These are phyloP conservation scores for Fusarium tupiense DNA, from an alignment of 2,329 filamentous ascomycete species.

Conservation along the genomic window DNA sequence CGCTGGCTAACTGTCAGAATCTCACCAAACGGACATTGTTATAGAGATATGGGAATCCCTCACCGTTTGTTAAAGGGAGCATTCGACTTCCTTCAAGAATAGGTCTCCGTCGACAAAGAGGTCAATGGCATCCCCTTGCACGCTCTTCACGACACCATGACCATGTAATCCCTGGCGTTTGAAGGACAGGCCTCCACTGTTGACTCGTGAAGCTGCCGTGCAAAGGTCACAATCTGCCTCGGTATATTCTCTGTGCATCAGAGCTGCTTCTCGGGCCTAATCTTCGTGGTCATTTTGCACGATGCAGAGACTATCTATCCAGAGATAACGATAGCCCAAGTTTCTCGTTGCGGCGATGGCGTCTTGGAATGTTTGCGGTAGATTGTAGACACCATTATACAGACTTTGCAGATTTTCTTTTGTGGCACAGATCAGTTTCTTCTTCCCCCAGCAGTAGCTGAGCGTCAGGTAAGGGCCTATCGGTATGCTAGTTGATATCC, in stretches of 20 bases:
- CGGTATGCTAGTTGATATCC: rapidly evolving
- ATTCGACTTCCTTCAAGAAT: background rate
- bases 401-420: background rate
- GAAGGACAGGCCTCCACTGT: background rate
- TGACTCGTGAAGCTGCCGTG: background rate
- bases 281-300: background rate
- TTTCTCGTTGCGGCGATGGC: background rate
- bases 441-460: background rate
- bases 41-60: rapidly evolving
- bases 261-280: background rate
- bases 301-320: background rate
- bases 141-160: background rate
- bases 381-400: background rate
- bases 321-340: background rate
- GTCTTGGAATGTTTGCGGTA: background rate
- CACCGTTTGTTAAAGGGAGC: background rate
- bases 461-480: rapidly evolving
- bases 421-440: background rate
- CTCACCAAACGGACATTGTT: rapidly evolving
- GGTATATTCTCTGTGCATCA: background rate
- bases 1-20: background rate
- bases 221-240: background rate
- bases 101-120: background rate
- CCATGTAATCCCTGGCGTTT: rapidly evolving
- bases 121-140: background rate